Evolutionary conservation across 495 filamentous ascomycete genomes (phyloP), one percentile per base, ranked within the genome.

Genomic region (Lasiosphaeria ovina): DNA sequence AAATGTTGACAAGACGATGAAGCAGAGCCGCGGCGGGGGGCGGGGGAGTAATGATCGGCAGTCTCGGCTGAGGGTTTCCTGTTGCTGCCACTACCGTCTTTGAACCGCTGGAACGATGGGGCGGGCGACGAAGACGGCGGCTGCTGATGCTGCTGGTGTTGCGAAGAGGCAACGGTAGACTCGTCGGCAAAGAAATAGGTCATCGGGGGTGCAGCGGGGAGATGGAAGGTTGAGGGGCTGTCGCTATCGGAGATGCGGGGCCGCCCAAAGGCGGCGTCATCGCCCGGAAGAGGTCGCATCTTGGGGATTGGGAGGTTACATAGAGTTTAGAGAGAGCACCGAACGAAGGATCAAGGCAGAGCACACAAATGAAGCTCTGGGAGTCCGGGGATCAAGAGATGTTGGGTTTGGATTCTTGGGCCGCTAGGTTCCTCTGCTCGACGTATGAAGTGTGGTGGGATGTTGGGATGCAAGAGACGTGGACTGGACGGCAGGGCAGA

Each of bases 121-220:
- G 69, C 66, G 47, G 60, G 42, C 7, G 65, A 65, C 11, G 65
- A 6, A 36, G 53, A 16, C 35, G 11, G 17, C 31, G 16, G 51
- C 34, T 6, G 34, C 11, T 16, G 51, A 4, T 47, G 53, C 47
- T 50, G 36, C 54, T 44, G 72, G 59, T 62, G 72, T 34, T 64
- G 62, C 31, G 76, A 72, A n/a, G 79, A 72, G 60, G 78, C 76
- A 51, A 84, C 69, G 32, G 75, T 69, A 35, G 80, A 76, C 64
- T 85, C 84, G 60, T 83, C 80, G 58, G 77, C 77, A 45, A 86
- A 67, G 60, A 82, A 78, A 58, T 81, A 85, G 33, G 80, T 82
- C 80, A 85, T 85, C 31, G 81, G 79, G 42, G 79, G 71, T 8
- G 63, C 62, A 35, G 62, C 12, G 1, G 65, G 65, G 35, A 69